Base-by-base conservation (phyloP, 306 rosid genomes). In the Rosa chinensis region DNA sequence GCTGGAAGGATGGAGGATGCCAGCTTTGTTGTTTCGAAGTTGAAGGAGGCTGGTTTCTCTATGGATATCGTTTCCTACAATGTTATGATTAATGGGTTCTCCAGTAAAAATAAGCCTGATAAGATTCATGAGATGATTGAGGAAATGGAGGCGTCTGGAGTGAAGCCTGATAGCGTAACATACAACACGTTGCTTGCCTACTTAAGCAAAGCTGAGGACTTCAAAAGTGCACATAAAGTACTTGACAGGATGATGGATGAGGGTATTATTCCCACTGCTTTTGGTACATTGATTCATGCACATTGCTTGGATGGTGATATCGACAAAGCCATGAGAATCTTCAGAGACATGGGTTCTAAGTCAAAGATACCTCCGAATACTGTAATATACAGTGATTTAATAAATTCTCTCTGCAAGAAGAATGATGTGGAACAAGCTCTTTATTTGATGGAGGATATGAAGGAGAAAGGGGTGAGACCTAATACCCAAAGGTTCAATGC, bases 1-100 rank as follows among this genome's bases (percentile, higher is more conserved):
- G 94, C 93, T 12, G 97, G 97, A 79, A 89, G 94, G 84, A 87
- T 90, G 91, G 89, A 89, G 82, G 93, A 94, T 78, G 97, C 97
- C 66, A 75, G 86, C 74, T 20, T 52, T 76, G 87, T 92, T 32
- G 90, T 83, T 16, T 88, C 91, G 0, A 89, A 81, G 85, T 77
- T 90, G 89, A 92, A 92, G 87, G 88, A 78, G 39, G 90, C 90
- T 4, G 92, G 96, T 42, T 94, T 88, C 37, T 32, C 88, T 62
- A 88, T 90, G 67, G 98, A 94, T 80, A 16, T 66, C 47, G 18
- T 67, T 42, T 85, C 90, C 81, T 94, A 85, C 84, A 92, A 90
- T 89, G 80, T 88, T 74, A 82, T 94, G 72, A 82, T 94, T 49
- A 79, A 83, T 76, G 94, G 96, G 79, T 94, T 88, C 82, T 89